Conservation (phyloP, 2,329 filamentous ascomycete species). For the Cladophialophora immunda region DNA sequence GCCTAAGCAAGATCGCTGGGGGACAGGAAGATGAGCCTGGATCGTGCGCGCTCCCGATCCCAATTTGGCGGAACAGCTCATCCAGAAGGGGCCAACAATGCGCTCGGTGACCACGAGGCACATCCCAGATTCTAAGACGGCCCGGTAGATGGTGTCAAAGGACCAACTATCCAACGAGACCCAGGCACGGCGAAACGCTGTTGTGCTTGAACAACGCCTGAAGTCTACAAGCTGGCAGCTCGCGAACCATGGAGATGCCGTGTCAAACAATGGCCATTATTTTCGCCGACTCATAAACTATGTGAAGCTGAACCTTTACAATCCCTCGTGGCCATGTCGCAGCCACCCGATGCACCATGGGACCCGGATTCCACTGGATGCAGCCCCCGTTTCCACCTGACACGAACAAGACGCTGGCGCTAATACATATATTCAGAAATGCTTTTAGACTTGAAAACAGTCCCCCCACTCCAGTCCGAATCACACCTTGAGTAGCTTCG, state of each 20-base stretch:
- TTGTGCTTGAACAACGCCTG: neutral
- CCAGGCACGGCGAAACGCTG: neutral
- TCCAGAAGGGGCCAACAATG: neutral
- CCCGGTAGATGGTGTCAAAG: neutral
- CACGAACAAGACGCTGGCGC: constrained; percentile 34
- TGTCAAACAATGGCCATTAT: constrained; percentile 13
- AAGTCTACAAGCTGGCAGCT: neutral
- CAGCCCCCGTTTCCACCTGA: constrained; percentile 24
- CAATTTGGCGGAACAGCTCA: neutral
- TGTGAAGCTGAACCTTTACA: constrained; percentile 29
- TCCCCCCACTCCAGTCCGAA: constrained; percentile 22
- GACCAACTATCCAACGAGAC: neutral
- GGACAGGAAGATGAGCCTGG: neutral
- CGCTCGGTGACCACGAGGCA: neutral
- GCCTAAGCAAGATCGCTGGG: neutral
- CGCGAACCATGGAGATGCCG: neutral
- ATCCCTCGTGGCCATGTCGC: constrained; percentile 24
- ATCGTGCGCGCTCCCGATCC: neutral
- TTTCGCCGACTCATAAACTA: constrained; percentile 7
- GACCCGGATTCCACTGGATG: constrained; percentile 22
- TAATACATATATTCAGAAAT: constrained; percentile 37
- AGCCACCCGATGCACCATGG: constrained; percentile 27
- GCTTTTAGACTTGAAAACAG: constrained; percentile 22
- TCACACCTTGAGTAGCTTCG: constrained; percentile 86
- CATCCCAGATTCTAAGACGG: neutral